These are phyloP conservation scores for Nitzschia sp. DNA, from an alignment of 108 stramenopile species.

Conservation along the genomic window DNA sequence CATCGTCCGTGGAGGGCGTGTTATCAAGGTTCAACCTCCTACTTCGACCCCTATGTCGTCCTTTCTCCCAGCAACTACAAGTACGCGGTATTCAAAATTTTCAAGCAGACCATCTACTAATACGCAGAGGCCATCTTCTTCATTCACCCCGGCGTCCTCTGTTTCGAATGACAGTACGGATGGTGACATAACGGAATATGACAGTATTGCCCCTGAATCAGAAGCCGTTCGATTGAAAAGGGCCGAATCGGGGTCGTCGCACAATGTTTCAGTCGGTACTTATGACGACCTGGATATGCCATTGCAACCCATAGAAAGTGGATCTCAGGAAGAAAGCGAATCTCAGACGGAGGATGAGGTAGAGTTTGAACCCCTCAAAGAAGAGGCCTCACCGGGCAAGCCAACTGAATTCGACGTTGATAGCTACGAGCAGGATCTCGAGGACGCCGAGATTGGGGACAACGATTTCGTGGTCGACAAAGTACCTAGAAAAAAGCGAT, in stretches of 20 bases:
- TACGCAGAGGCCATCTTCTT: too few relatives aligned
- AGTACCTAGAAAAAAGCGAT: conserved; percentile 18
- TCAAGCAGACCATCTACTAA: too few relatives aligned
- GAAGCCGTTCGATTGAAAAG: neutral
- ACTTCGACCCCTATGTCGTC: neutral
- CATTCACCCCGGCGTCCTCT: too few relatives aligned
- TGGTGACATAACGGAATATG: conserved; percentile 1
- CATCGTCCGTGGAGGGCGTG: conserved; percentile 6
- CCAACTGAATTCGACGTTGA: neutral
- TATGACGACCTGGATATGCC: conserved; percentile 3
- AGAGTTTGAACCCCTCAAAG: neutral
- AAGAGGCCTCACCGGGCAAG: neutral
- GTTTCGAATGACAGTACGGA: neutral
- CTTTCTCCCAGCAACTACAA: too few relatives aligned
- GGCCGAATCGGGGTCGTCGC: neutral
- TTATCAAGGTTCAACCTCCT: neutral
- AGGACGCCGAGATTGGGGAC: neutral
- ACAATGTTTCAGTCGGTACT: neutral
- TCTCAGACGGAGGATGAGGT: conserved; percentile 1
- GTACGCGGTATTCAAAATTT: too few relatives aligned
- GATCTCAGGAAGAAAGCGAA: neutral
- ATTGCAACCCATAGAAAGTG: neutral
- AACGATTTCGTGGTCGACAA: conserved; percentile 13
- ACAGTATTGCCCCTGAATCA: neutral
- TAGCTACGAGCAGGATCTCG: neutral